A percentile compares a stretch with the other conserved stretches of the same genome.
Conservation (phyloP, 2,329 filamentous ascomycete genomes). For the Ustulina deusta region DNA sequence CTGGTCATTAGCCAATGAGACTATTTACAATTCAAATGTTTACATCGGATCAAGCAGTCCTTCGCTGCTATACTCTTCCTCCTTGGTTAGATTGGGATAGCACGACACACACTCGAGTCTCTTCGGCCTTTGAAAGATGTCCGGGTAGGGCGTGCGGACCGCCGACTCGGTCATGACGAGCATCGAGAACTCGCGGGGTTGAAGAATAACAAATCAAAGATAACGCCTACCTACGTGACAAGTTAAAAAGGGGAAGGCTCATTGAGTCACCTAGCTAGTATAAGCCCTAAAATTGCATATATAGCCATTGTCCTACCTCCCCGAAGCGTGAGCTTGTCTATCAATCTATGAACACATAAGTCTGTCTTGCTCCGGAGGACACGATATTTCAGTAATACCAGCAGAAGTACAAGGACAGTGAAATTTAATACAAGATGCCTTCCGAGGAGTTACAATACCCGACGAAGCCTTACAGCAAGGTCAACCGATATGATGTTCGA, state of each 20-base stretch:
- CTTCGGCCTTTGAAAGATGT: slow-evolving; percentile 14
- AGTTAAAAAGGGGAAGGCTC: not conserved
- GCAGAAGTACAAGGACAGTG: not conserved
- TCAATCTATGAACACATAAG: slow-evolving; percentile 6
- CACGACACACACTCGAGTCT: slow-evolving; percentile 4
- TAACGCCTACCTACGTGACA: slow-evolving; percentile 1
- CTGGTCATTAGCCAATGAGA: slow-evolving; percentile 26
- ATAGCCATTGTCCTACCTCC: slow-evolving; percentile 1
- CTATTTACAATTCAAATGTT: slow-evolving; percentile 16
- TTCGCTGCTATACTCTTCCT: not conserved
- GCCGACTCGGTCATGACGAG: slow-evolving; percentile 14
- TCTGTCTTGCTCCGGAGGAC: not conserved
- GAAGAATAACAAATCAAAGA: slow-evolving; percentile 11
- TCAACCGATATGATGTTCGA: slow-evolving; percentile 74
- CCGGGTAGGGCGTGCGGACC: slow-evolving; percentile 11
- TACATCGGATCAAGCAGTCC: not conserved
- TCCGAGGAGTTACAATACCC: slow-evolving; percentile 68
- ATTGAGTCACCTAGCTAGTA: not conserved
- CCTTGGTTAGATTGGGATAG: slow-evolving; percentile 11
- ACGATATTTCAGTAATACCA: not conserved
- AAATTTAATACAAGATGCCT: slow-evolving; percentile 54
- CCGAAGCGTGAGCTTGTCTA: not conserved
- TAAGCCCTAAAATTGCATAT: not conserved
- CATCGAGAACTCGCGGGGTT: slow-evolving; percentile 1
- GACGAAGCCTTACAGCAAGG: slow-evolving; percentile 71